phyloP scores from a whole-genome alignment of 2,329 filamentous ascomycete genomes.

The Fusarium algeriense region DNA sequence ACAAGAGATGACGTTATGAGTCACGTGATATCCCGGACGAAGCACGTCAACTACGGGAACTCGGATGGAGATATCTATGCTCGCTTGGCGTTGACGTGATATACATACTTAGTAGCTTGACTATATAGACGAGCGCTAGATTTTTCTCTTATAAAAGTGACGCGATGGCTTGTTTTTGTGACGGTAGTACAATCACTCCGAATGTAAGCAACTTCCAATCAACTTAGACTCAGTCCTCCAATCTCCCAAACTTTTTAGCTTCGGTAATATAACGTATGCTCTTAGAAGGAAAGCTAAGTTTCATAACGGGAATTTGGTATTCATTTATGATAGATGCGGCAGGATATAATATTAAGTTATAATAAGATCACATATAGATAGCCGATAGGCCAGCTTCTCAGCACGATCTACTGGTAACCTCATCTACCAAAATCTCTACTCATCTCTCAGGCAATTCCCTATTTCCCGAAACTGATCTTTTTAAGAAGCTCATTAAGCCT shows the following conservation, averaged over 20 bases:
- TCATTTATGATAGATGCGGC: not conserved
- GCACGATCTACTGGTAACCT: not conserved
- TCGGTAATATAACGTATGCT: not conserved
- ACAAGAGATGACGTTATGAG: conserved; percentile 36
- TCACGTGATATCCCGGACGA: conserved; percentile 38
- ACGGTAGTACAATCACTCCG: not conserved
- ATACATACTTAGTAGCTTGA: not conserved
- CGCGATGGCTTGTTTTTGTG: not conserved
- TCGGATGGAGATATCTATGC: conserved; percentile 2
- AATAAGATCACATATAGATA: not conserved
- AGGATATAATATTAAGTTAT: not conserved
- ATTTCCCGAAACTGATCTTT: not conserved
- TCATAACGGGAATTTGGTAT: not conserved
- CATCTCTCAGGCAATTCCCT: no score
- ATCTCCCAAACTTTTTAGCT: not conserved
- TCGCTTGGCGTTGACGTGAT: not conserved
- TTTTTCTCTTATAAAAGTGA: not conserved
- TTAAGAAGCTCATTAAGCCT: not conserved
- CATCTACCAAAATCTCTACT: not conserved
- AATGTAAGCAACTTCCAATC: not conserved
- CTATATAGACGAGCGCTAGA: not conserved
- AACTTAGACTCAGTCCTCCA: not conserved
- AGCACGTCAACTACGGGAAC: not conserved
- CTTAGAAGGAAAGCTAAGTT: not conserved
- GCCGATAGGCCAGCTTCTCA: not conserved